Base-by-base conservation (phyloP, 2,329 filamentous ascomycete genomes). In the Blastomyces emzantsi region DNA sequence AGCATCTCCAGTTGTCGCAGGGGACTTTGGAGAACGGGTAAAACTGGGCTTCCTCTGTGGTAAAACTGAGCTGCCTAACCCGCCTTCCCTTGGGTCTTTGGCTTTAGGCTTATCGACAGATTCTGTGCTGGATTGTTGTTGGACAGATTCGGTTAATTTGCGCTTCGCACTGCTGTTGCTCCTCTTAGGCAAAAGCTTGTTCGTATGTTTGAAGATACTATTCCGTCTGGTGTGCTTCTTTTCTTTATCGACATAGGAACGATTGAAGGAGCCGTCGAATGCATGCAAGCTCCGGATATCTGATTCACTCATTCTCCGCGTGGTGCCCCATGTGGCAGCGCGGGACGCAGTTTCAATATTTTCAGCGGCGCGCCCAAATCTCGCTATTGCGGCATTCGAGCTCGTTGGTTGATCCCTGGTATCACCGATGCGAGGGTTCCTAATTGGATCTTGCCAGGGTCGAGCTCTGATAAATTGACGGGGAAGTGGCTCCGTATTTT, bases 371-470 rank as follows among this genome's bases (percentile, higher is more conserved):
- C 76, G 73, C 41, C 76, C 71, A 67, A 80, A 85, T 51, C 78
- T 77, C 72, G 79, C 76, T 70, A 85, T 85, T n/a, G 83, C 83
- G 51, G 79, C 80, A 67, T 78, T 82, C 0, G 83, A 82, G 9
- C 77, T 83, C 51, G 73, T 71, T n/a, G 82, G 82, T 65, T 85
- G 82, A 65, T 72, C 66, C 66, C 71, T 65, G 17, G 72, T 70
- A 52, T 70, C 71, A 30, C 67, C 69, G 33, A 69, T 71, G 11
- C 70, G 69, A 43, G 69, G 41, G 66, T 73, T 73, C 43, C 66
- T 72, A 43, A 65, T 74, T 19, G 71, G 70, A 68, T 85, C 82
- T 55, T 79, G 75, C 82, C 82, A 84, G 7, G 80, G 79, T 47
- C 75, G 76, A 15, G 76, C 67, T 41, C 72, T 71, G 59, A 76